These are phyloP conservation scores for Solanum virginianum DNA, from an alignment of 257 asterid species.

Conservation along the genomic window DNA sequence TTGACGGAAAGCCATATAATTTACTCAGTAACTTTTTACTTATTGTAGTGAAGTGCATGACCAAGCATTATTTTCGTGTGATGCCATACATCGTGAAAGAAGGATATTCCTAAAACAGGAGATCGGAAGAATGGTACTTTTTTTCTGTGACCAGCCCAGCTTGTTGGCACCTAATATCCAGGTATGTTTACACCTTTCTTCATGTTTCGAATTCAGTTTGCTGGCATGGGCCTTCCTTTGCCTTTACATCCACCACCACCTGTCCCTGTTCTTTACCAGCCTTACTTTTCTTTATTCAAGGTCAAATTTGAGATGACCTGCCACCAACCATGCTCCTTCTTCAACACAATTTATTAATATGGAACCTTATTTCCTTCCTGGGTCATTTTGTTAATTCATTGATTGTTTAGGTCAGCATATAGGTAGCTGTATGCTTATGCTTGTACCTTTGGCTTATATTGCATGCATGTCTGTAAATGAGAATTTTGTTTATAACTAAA, in stretches of 20 bases:
- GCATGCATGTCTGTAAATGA: background rate
- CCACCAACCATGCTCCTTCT: background rate
- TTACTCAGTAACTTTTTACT: slow-evolving; percentile 11
- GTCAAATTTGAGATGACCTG: background rate
- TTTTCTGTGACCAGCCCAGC: slow-evolving; percentile 98
- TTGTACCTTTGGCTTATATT: background rate
- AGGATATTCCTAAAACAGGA: slow-evolving; percentile 92
- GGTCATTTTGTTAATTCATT: background rate
- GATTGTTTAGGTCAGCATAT: background rate
- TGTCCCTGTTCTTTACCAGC: background rate
- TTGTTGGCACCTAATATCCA: slow-evolving; percentile 97
- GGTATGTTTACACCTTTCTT: slow-evolving; percentile 24
- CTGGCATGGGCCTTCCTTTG: background rate
- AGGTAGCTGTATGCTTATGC: background rate
- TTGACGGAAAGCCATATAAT: slow-evolving; percentile 1
- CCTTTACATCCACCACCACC: background rate
- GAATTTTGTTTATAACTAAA: background rate
- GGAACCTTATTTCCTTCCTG: background rate
- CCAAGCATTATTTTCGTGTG: slow-evolving; percentile 77
- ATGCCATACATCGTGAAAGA: slow-evolving; percentile 84
- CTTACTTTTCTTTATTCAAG: background rate
- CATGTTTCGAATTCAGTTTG: background rate
- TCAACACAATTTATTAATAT: background rate
- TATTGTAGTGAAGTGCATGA: slow-evolving; percentile 88
- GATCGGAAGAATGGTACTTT: slow-evolving; percentile 95